Conservation (phyloP, 371 early-diverging fungal genomes). For the Saksenaea oblongispora region DNA sequence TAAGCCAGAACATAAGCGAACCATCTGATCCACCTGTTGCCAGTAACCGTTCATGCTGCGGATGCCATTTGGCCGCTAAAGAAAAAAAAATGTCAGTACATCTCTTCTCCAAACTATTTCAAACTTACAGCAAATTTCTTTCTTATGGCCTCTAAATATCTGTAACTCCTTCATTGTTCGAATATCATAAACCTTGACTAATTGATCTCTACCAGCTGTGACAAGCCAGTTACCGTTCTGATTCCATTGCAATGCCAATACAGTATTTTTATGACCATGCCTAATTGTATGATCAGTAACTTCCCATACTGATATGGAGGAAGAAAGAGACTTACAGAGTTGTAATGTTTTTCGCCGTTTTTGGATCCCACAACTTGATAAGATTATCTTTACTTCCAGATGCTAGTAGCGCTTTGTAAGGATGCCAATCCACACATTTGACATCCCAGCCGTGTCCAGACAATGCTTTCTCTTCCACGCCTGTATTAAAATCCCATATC, state of each 20-base stretch:
- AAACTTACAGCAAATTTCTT: constrained; percentile 90
- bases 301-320: neutral
- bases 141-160: constrained; percentile 90
- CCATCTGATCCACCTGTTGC: constrained; percentile 97
- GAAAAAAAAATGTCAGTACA: neutral
- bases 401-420: constrained; percentile 92
- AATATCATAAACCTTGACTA: constrained; percentile 95
- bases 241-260: constrained; percentile 94
- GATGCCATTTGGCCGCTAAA: constrained; percentile 94
- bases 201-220: constrained; percentile 95
- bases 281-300: constrained; percentile 36
- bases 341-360: constrained; percentile 83
- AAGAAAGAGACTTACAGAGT: constrained; percentile 72
- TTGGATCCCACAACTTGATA: constrained; percentile 99
- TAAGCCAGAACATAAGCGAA: constrained; percentile 90
- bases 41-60: constrained; percentile 90
- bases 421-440: constrained; percentile 99
- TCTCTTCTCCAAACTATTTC: neutral
- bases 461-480: constrained; percentile 82
- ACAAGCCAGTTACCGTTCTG: constrained; percentile 97
- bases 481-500: constrained; percentile 95
- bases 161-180: constrained; percentile 95
- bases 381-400: constrained; percentile 99
- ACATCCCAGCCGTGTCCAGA: constrained; percentile 99
- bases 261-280: constrained; percentile 97